These are phyloP conservation scores for Trichoderma semiorbis DNA, from an alignment of 2,329 filamentous ascomycete species.

Conservation along the genomic window DNA sequence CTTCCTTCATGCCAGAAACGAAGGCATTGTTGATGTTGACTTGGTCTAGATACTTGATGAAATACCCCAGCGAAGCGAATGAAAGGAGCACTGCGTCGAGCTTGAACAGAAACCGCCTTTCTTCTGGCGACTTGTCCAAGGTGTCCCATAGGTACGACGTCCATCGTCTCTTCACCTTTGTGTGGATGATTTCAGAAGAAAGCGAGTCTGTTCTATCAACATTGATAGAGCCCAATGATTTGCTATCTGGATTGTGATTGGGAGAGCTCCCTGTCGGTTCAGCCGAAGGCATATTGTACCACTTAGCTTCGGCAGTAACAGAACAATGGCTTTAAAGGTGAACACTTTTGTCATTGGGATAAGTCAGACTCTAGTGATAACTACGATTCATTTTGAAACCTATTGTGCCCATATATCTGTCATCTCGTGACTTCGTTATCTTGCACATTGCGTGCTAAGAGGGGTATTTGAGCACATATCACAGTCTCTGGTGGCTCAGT, in stretches of 20 bases:
- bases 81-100: slow-evolving; percentile 40
- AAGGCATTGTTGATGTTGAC: slow-evolving; percentile 39
- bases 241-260: background rate
- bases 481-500: background rate
- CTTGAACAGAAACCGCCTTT: slow-evolving; percentile 41
- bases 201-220: background rate
- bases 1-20: slow-evolving; percentile 47
- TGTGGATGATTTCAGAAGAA: background rate
- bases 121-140: slow-evolving; percentile 40
- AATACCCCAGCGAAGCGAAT: slow-evolving; percentile 36
- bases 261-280: background rate
- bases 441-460: slow-evolving; percentile 14
- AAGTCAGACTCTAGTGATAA: background rate
- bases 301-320: background rate
- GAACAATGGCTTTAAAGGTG: background rate
- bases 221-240: background rate
- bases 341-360: background rate
- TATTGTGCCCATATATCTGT: background rate
- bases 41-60: slow-evolving; percentile 39
- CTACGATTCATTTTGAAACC: background rate
- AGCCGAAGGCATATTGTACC: background rate
- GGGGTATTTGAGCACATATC: slow-evolving; percentile 3
- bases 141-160: slow-evolving; percentile 49
- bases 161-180: slow-evolving; percentile 30
- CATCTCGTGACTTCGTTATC: background rate